Percentiles rank a stretch among this genome's conserved stretches.
These are phyloP conservation scores for Penicillium longicatenatum DNA, from an alignment of 495 filamentous ascomycete species.

Conservation along the genomic window DNA sequence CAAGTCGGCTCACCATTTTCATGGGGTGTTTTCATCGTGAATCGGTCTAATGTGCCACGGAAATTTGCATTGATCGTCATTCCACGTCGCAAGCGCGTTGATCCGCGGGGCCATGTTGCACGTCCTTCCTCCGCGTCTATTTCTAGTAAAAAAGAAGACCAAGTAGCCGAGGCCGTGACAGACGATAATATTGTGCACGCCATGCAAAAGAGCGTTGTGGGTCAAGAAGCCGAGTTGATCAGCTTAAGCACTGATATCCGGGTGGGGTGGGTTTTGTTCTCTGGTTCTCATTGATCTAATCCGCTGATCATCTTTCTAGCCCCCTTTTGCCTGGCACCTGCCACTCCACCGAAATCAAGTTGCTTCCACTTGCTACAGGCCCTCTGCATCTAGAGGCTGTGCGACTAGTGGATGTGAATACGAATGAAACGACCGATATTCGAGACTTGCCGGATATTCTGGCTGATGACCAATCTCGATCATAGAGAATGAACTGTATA, in stretches of 20 bases:
- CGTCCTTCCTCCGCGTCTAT: conserved; percentile 51
- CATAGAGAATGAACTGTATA: conserved; percentile 1
- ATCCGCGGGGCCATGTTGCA: conserved; percentile 59
- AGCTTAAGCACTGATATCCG: conserved; percentile 82
- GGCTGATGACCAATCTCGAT: conserved; percentile 43
- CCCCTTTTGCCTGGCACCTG: conserved; percentile 76
- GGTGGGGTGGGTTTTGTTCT: conserved; percentile 61
- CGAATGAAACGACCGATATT: conserved; percentile 81
- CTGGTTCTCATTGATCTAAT: conserved; percentile 9
- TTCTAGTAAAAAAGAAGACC: conserved; percentile 43
- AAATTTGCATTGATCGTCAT: conserved; percentile 82
- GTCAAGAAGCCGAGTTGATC: conserved; percentile 74
- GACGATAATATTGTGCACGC: conserved; percentile 85
- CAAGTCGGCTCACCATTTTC: conserved; percentile 74
- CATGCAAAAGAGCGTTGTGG: conserved; percentile 70
- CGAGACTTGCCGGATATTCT: conserved; percentile 76
- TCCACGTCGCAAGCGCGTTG: conserved; percentile 71
- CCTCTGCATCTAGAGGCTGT: conserved; percentile 78
- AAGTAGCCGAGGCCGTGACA: conserved; percentile 74
- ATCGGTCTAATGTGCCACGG: conserved; percentile 66
- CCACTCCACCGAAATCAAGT: conserved; percentile 75
- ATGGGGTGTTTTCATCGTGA: conserved; percentile 91
- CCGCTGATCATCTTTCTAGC: conserved; percentile 33
- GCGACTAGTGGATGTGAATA: conserved; percentile 77
- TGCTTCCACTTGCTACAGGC: conserved; percentile 75